Evolutionary conservation across 2,329 filamentous ascomycete genomes (phyloP), one percentile per base, ranked within the genome.

Genomic region (Diaporthe humulicola): DNA sequence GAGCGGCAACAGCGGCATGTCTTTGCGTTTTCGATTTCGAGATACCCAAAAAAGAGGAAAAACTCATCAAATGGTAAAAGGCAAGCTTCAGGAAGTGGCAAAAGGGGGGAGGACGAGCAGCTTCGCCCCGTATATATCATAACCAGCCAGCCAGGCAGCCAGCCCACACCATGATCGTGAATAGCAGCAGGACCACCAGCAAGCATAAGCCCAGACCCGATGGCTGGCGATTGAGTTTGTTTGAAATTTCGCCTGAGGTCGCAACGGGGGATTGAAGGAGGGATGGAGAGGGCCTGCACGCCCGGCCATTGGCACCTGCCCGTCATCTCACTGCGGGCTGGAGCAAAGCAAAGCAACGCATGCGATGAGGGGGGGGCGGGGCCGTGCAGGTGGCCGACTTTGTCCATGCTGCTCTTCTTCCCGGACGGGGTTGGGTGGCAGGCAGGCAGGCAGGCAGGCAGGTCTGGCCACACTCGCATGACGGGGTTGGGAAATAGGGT

Each of bases 181-280:
- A n/a, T n/a, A n/a, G n/a, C 12, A 40, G 22, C 28, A 25, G 40
- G 40, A 28, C 52, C 22, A 28, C 52, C 22, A 50, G 52, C 15
- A 56, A 57, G 54, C 48, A 33, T 48, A 45, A 57, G 40, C 19
- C 19, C 58, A 73, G 56, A 25, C n/a, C 40, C 70, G 70, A 73
- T 73, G 45, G 22, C 58, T 38, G 40, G 48, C 71, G 71, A 67
- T 66, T 73, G 60, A 73, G 61, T 73, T 69, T 73, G 50, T 48
- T 54, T 70, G 61, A 56, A 60, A 60, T 71, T 71, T 61, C 8
- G 33, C 64, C 22, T 45, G 52, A 52, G 22, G 64, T 52, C 30
- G 42, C 45, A 67, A n/a, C 45, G 64, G 22, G 25, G 14, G n/a
- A 8, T 19, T 19, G 36, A 28, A 14, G n/a, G n/a, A 22, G 38